These are phyloP conservation scores for Rhizophora mangle DNA, from an alignment of 345 rosid genomes.

Conservation along the genomic window DNA sequence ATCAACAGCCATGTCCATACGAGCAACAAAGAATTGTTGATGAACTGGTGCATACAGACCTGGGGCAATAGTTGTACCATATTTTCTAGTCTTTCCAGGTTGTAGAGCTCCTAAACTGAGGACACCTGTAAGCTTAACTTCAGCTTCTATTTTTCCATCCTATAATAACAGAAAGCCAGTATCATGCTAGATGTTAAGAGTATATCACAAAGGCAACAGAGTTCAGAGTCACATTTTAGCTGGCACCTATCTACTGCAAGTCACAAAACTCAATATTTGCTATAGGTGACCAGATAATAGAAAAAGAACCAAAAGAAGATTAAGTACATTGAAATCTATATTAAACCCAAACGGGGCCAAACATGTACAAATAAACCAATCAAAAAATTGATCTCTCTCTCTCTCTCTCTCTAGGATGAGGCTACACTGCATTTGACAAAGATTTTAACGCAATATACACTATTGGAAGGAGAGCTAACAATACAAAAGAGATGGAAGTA, in stretches of 20 bases:
- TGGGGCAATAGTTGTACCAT: conserved; percentile 89
- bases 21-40: conserved; percentile 90
- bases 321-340: not conserved
- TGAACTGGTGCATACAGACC: conserved; percentile 90
- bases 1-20: conserved; percentile 91
- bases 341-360: not conserved
- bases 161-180: conserved; percentile 24
- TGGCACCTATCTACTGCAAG: not conserved
- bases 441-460: no score
- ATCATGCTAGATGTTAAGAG: conserved; percentile 16
- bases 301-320: not conserved
- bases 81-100: conserved; percentile 84
- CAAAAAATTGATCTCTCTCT: not conserved
- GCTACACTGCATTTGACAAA: no score
- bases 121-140: conserved; percentile 85
- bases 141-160: conserved; percentile 96
- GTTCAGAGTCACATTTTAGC: no score
- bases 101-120: conserved; percentile 90
- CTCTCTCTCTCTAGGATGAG: no score
- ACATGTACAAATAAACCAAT: not conserved
- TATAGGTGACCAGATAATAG: conserved; percentile 5
- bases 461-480: no score
- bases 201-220: conserved; percentile 2
- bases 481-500: no score
- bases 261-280: not conserved